Percentiles rank a stretch among this genome's conserved stretches.
Conservation (phyloP, 2,329 filamentous ascomycete species). For the Bipolaris bicolor region DNA sequence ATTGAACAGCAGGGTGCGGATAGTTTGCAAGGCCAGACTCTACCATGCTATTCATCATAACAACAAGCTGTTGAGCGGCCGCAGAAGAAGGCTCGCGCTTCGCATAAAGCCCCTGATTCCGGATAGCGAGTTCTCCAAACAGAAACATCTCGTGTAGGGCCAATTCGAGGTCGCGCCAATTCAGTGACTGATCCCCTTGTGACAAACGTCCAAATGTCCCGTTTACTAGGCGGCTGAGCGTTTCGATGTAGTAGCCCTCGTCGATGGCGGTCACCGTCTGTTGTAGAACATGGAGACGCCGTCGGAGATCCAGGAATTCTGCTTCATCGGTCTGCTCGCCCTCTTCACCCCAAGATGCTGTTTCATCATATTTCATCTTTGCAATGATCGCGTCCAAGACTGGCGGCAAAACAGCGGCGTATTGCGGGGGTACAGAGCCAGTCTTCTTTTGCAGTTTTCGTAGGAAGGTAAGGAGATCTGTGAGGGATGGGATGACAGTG, state of each 20-base stretch:
- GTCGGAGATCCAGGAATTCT: conserved; percentile 93
- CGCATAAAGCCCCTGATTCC: conserved; percentile 81
- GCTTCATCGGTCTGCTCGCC: conserved; percentile 96
- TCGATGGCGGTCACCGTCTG: conserved; percentile 91
- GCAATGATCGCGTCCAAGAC: conserved; percentile 89
- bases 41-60: conserved; percentile 96
- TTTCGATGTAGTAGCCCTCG: conserved; percentile 85
- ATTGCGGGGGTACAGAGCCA: conserved; percentile 71
- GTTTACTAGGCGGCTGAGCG: conserved; percentile 84
- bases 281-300: conserved; percentile 86
- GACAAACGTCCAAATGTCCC: conserved; percentile 83
- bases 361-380: conserved; percentile 98
- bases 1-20: conserved; percentile 85
- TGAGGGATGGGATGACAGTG: conserved; percentile 90
- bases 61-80: conserved; percentile 80
- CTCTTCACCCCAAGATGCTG: conserved; percentile 88
- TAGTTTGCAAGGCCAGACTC: conserved; percentile 89
- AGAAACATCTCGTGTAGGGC: conserved; percentile 94
- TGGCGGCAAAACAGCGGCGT: conserved; percentile 81
- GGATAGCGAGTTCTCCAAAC: conserved; percentile 92
- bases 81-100: conserved; percentile 82
- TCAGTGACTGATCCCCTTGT: conserved; percentile 72
- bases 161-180: conserved; percentile 94
- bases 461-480: conserved; percentile 88
- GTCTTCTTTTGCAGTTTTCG: conserved; percentile 74